phyloP scores from a whole-genome alignment of 2,329 filamentous ascomycete species.

The Aspergillus tamarii region DNA sequence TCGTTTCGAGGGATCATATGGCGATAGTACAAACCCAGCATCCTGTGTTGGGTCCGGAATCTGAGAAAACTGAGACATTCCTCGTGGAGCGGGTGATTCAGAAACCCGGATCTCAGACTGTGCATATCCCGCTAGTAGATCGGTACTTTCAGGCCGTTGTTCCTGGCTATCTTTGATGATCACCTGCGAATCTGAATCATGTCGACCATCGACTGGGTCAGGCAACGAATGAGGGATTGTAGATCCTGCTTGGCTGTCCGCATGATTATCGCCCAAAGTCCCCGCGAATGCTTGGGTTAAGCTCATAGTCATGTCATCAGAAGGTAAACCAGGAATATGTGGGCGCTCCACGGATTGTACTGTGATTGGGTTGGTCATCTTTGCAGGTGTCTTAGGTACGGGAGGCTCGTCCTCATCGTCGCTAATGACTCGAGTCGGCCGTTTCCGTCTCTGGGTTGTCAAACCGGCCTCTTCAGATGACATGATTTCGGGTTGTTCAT shows the following conservation, averaged over 20 bases:
- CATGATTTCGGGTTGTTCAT: conserved; percentile 27
- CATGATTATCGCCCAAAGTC: conserved; percentile 72
- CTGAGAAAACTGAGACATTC: conserved; percentile 67
- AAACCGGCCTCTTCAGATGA: conserved; percentile 50
- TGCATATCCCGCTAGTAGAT: conserved; percentile 48
- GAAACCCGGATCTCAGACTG: conserved; percentile 38
- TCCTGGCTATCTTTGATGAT: conserved; percentile 62
- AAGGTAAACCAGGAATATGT: conserved; percentile 68
- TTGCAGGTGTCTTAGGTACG: conserved; percentile 37
- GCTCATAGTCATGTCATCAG: conserved; percentile 58
- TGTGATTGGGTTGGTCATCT: conserved; percentile 29
- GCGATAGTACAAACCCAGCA: conserved; percentile 71
- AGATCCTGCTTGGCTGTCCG: conserved; percentile 51
- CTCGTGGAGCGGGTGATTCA: conserved; percentile 39
- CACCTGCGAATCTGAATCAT: conserved; percentile 65
- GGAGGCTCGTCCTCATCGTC: conserved; percentile 64
- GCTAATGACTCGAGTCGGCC: conserved; percentile 61
- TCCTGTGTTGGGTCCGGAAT: conserved; percentile 80
- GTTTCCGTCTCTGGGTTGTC: conserved; percentile 56
- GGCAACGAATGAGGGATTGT: conserved; percentile 51
- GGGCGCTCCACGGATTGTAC: conserved; percentile 48
- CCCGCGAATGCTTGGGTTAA: conserved; percentile 90
- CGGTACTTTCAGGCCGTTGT: conserved; percentile 42
- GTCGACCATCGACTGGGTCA: conserved; percentile 61
- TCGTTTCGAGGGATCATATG: conserved; percentile 67